A percentile compares a stretch with the other conserved stretches of the same genome.
These are phyloP conservation scores for Chlamydomonas urium DNA, from an alignment of 139 green algal genomes.

Conservation along the genomic window DNA sequence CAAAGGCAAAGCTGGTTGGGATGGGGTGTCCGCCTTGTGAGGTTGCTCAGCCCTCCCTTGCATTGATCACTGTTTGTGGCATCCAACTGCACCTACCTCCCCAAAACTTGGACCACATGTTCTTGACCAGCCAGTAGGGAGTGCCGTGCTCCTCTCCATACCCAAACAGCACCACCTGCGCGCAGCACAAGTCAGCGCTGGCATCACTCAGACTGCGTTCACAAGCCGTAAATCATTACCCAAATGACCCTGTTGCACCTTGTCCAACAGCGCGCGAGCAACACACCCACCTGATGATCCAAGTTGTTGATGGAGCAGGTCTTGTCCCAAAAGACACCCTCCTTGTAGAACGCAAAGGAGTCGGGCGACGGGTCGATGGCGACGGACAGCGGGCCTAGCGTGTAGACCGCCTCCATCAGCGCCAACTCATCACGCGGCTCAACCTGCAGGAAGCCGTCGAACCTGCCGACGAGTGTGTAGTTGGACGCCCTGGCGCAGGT, in stretches of 20 bases:
- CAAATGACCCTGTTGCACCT: constrained; percentile 2
- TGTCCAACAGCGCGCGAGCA: no score
- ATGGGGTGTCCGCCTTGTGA: no score
- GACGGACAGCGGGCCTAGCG: constrained; percentile 41
- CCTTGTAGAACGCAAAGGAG: constrained; percentile 45
- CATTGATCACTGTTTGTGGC: no score
- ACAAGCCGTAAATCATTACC: background rate
- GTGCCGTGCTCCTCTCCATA: constrained; percentile 2
- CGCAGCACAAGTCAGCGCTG: no score
- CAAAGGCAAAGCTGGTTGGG: no score
- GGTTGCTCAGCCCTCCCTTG: no score
- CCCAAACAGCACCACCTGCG: constrained; percentile 23
- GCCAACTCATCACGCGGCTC: constrained; percentile 33
- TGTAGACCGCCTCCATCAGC: constrained; percentile 46
- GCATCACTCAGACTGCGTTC: no score
- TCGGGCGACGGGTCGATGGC: constrained; percentile 31
- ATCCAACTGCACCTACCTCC: no score
- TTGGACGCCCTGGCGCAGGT: constrained; percentile 4
- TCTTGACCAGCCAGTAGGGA: constrained; percentile 47
- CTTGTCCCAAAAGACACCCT: constrained; percentile 42
- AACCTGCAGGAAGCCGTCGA: constrained; percentile 25
- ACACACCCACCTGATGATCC: constrained; percentile 7
- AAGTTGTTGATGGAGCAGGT: constrained; percentile 21
- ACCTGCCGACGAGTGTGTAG: constrained; percentile 4
- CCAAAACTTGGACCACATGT: constrained; percentile 34